phyloP scores from a whole-genome alignment of 2,329 filamentous ascomycete species.

The Alternaria hordeiaustralica region DNA sequence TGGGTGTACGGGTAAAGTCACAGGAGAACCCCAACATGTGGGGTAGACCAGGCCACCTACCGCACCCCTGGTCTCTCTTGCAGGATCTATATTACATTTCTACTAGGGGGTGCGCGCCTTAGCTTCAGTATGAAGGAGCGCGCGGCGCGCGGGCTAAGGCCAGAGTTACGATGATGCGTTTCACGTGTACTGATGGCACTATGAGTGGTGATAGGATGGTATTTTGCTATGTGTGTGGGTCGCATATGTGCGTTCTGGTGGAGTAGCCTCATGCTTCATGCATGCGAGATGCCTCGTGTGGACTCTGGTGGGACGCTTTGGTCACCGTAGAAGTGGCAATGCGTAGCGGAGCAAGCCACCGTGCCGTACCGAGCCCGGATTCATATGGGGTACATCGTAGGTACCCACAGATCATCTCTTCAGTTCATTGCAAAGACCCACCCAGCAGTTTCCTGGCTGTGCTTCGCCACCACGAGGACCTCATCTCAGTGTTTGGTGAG shows the following conservation, averaged over 20 bases:
- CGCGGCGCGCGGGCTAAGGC: neutral
- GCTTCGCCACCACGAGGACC: slow-evolving; percentile 5
- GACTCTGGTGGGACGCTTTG: neutral
- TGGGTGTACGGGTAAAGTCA: slow-evolving; percentile 8
- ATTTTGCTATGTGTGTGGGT: neutral
- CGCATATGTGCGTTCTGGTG: neutral
- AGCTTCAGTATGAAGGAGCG: neutral
- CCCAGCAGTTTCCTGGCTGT: neutral
- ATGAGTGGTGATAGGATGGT: neutral
- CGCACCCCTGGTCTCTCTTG: neutral
- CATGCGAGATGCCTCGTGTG: neutral
- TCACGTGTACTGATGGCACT: neutral
- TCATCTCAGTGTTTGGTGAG: neutral
- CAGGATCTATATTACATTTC: slow-evolving; percentile 9
- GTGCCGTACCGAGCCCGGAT: slow-evolving; percentile 14
- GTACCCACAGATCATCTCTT: slow-evolving; percentile 6
- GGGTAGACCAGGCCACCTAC: neutral
- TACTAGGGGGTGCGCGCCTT: neutral
- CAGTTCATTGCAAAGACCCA: neutral
- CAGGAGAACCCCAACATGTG: slow-evolving; percentile 1
- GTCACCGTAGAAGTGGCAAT: neutral
- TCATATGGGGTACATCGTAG: slow-evolving; percentile 9
- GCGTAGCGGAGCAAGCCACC: slow-evolving; percentile 9
- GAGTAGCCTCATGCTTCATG: neutral
- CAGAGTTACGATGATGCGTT: neutral